A percentile compares a stretch with the other conserved stretches of the same genome.
Conservation (phyloP, 495 filamentous ascomycete species). For the Penicilliopsis zonata region DNA sequence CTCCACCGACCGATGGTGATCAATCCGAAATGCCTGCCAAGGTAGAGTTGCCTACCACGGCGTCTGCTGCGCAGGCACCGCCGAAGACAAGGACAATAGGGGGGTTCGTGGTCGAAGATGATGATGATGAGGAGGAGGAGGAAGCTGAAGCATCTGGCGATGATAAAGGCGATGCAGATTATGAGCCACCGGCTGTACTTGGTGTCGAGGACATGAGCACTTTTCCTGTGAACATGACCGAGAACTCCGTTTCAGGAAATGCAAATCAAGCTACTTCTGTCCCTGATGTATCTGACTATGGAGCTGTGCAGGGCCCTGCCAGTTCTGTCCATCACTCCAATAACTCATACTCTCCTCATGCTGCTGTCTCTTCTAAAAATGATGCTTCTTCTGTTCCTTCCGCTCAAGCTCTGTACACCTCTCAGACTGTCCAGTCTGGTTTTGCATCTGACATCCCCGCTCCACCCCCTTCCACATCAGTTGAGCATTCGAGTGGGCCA, state of each 20-base stretch:
- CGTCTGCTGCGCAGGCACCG: slow-evolving; percentile 22
- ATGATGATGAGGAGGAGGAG: slow-evolving; percentile 35
- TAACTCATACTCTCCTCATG: slow-evolving; percentile 36
- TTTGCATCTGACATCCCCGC: slow-evolving; percentile 26
- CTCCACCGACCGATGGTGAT: slow-evolving; percentile 12
- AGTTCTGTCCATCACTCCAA: slow-evolving; percentile 39
- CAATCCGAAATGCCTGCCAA: slow-evolving; percentile 24
- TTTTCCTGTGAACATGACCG: slow-evolving; percentile 32
- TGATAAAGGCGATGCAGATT: slow-evolving; percentile 39
- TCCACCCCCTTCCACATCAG: slow-evolving; percentile 24
- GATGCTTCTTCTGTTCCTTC: slow-evolving; percentile 29
- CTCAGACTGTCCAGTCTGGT: slow-evolving; percentile 24
- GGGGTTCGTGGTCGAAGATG: slow-evolving; percentile 72
- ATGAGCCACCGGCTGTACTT: slow-evolving; percentile 42
- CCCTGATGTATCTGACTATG: slow-evolving; percentile 47
- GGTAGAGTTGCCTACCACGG: slow-evolving; percentile 24
- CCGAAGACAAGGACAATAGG: slow-evolving; percentile 59
- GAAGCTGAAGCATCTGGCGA: too few relatives aligned
- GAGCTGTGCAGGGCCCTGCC: slow-evolving; percentile 40
- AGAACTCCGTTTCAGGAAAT: slow-evolving; percentile 42
- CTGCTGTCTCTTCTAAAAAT: slow-evolving; percentile 34
- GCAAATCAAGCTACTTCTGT: slow-evolving; percentile 45
- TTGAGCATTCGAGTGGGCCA: slow-evolving; percentile 30
- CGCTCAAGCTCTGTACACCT: slow-evolving; percentile 30
- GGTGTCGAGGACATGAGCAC: slow-evolving; percentile 34